Conservation (phyloP, 1,284 basidiomycete genomes). For the Pholiota adiposa region DNA sequence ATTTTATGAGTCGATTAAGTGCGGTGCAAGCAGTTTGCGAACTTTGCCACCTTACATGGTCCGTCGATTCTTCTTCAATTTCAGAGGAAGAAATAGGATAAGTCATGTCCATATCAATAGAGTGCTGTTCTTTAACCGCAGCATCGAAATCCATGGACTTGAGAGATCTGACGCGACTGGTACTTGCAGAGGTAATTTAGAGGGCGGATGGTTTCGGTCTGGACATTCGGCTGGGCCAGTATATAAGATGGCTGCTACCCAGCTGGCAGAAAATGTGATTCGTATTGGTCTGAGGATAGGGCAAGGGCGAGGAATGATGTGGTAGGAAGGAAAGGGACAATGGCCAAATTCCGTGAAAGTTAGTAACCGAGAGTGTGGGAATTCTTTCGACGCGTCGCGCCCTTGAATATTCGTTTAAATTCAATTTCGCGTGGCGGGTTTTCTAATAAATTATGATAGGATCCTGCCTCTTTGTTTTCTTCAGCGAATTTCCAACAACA, state of each 20-base stretch:
- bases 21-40: conserved; percentile 30
- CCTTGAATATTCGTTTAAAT: too few relatives aligned
- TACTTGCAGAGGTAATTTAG: too few relatives aligned
- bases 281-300: not conserved
- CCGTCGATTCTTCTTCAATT: not conserved
- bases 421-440: too few relatives aligned
- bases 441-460: too few relatives aligned
- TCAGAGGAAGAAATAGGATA: not conserved
- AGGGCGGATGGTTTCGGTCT: not conserved
- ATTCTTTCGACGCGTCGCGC: too few relatives aligned
- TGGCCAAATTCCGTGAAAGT: not conserved
- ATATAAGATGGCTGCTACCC: not conserved
- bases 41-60: conserved; percentile 33
- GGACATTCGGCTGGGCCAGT: not conserved
- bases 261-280: not conserved
- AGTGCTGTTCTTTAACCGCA: not conserved
- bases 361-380: not conserved
- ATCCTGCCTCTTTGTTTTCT: too few relatives aligned
- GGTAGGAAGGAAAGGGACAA: not conserved
- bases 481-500: too few relatives aligned
- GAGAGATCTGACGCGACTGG: too few relatives aligned
- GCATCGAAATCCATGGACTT: not conserved
- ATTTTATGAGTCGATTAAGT: conserved; percentile 26
- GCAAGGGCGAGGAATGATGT: not conserved
- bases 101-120: not conserved